Evolutionary conservation across 208 protist genomes (phyloP).

Genomic region (Trypanosoma conorhini): DNA sequence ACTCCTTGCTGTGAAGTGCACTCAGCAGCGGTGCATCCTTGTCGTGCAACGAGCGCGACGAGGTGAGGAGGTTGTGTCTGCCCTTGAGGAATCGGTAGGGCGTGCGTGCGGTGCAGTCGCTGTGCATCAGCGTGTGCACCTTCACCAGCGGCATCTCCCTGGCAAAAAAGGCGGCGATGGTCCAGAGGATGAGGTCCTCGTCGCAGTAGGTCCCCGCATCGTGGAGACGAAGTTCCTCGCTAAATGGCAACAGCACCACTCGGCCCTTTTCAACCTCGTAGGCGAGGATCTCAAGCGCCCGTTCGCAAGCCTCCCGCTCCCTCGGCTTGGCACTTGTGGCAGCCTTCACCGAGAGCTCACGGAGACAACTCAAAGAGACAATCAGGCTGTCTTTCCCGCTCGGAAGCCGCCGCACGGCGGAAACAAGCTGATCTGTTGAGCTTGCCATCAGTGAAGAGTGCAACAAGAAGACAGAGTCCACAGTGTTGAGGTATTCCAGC

Average conservation of each 20-base stretch:
- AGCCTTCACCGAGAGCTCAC: slow-evolving; percentile 39
- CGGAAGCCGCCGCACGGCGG: slow-evolving; percentile 52
- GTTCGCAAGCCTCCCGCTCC: slow-evolving; percentile 31
- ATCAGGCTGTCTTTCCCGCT: slow-evolving; percentile 83
- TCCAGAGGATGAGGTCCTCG: slow-evolving; percentile 90
- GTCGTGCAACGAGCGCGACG: slow-evolving; percentile 56
- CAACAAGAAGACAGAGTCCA: slow-evolving; percentile 77
- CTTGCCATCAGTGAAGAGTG: slow-evolving; percentile 63
- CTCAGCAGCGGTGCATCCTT: slow-evolving; percentile 52
- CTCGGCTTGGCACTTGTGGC: slow-evolving; percentile 33
- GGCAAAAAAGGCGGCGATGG: slow-evolving; percentile 72
- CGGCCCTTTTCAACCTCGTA: slow-evolving; percentile 76
- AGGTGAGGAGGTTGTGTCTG: slow-evolving; percentile 45
- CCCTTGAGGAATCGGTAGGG: slow-evolving; percentile 76
- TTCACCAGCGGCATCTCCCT: slow-evolving; percentile 80
- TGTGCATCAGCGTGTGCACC: slow-evolving; percentile 73
- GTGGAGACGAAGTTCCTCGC: slow-evolving; percentile 79
- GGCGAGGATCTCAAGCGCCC: slow-evolving; percentile 65
- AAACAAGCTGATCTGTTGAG: slow-evolving; percentile 50
- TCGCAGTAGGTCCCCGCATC: slow-evolving; percentile 84
- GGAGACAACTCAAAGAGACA: slow-evolving; percentile 61
- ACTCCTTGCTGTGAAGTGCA: slow-evolving; percentile 64
- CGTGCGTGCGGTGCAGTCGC: slow-evolving; percentile 38
- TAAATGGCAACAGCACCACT: slow-evolving; percentile 56
- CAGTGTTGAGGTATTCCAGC: slow-evolving; percentile 46